Percentiles rank a stretch among this genome's conserved stretches.
Evolutionary conservation across 73 alveolate species (phyloP).

Genomic region (Tetrahymena borealis): DNA sequence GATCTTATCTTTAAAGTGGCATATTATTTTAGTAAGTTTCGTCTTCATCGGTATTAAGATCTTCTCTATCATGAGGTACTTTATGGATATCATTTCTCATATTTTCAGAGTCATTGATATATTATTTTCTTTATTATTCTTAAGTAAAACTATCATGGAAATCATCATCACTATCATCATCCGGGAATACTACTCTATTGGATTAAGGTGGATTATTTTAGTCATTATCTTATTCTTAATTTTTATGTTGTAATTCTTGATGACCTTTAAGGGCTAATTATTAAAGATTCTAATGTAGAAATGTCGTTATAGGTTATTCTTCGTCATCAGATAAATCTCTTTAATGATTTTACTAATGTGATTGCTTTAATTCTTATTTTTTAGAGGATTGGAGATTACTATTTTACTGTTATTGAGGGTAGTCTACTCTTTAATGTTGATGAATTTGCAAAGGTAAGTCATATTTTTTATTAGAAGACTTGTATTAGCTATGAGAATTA

Average conservation of each 20-base stretch:
- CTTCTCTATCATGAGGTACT: neutral
- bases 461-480: neutral
- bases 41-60: neutral
- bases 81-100: neutral
- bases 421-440: neutral
- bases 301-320: neutral
- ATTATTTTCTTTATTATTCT: neutral
- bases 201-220: neutral
- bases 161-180: neutral
- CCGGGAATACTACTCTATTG: neutral
- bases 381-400: no score
- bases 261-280: neutral
- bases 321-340: no score
- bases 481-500: neutral
- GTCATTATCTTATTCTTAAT: neutral
- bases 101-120: neutral
- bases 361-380: no score
- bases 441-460: neutral
- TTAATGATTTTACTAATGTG: no score
- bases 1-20: neutral
- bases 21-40: neutral
- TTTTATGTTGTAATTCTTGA: neutral
- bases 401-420: neutral
- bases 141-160: neutral
- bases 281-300: neutral